Evolutionary conservation across 805 yeast genomes (phyloP).

Genomic region (Sugiyamaella boreocaroliniensis): DNA sequence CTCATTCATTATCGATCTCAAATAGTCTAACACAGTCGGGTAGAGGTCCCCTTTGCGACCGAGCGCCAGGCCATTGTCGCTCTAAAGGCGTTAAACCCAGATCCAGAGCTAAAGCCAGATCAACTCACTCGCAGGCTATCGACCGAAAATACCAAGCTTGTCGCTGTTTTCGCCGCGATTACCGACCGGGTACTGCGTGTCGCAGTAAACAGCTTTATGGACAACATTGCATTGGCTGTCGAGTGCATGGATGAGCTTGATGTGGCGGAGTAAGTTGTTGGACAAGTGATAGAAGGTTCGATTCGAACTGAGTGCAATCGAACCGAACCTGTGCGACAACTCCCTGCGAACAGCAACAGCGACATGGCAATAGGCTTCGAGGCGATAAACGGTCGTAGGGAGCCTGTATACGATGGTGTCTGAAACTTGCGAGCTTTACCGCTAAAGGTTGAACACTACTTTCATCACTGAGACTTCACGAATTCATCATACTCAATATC

Average conservation of each 20-base stretch:
- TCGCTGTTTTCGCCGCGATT: slow-evolving; percentile 48
- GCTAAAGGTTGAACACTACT: no score
- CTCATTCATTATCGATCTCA: not conserved
- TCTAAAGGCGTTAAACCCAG: slow-evolving; percentile 55
- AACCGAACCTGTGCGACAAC: not conserved
- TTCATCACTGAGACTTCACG: no score
- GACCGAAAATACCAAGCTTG: slow-evolving; percentile 34
- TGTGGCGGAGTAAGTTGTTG: not conserved
- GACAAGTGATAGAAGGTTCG: no score
- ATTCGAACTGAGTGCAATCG: no score
- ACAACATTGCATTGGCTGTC: slow-evolving; percentile 64
- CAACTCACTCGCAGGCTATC: slow-evolving; percentile 50
- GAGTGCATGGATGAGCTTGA: slow-evolving; percentile 72
- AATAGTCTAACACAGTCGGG: slow-evolving; percentile 12
- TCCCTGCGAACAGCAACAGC: no score
- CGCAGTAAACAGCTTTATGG: slow-evolving; percentile 75
- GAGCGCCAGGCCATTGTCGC: slow-evolving; percentile 60
- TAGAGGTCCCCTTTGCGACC: slow-evolving; percentile 59
- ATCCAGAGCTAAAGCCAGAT: slow-evolving; percentile 68
- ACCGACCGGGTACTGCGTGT: slow-evolving; percentile 76
- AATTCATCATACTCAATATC: no score
- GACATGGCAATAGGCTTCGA: not conserved
- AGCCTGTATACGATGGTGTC: no score
- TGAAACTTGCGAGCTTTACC: no score
- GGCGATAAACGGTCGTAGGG: not conserved